Percentiles rank a stretch among this genome's conserved stretches.
These are phyloP conservation scores for Choricystis sp. DNA, from an alignment of 139 green algal species.

Conservation along the genomic window DNA sequence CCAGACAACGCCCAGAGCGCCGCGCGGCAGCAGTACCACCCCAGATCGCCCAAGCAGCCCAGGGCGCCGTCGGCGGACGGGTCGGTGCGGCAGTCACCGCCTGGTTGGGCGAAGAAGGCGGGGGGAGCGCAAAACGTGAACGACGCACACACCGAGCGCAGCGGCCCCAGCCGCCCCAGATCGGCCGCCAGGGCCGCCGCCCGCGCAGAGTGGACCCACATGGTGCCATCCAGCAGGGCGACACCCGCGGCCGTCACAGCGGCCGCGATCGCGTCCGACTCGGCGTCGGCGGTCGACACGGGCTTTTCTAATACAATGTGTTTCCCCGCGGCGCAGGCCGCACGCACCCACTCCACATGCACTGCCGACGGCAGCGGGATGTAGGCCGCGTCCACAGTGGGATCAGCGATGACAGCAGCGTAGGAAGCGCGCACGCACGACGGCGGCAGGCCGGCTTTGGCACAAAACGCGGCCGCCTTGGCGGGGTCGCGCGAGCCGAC, in stretches of 20 bases:
- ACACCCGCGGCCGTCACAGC: slow-evolving; percentile 7
- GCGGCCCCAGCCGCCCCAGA: slow-evolving; percentile 3
- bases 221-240: slow-evolving; percentile 27
- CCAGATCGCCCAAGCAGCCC: slow-evolving; percentile 1
- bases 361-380: background rate
- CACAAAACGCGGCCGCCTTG: too few species aligned
- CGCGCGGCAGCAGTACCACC: slow-evolving; percentile 19
- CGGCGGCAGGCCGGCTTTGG: too few species aligned
- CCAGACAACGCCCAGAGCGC: slow-evolving; percentile 19
- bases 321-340: slow-evolving; percentile 22
- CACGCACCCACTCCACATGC: slow-evolving; percentile 31
- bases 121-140: slow-evolving; percentile 9
- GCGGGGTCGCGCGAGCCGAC: too few species aligned
- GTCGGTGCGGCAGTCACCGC: slow-evolving; percentile 4
- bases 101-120: slow-evolving; percentile 8
- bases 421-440: too few species aligned
- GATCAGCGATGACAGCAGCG: too few species aligned
- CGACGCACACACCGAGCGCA: slow-evolving; percentile 10
- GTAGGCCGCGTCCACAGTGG: too few species aligned
- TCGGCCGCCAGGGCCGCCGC: background rate
- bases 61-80: slow-evolving; percentile 2
- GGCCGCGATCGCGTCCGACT: slow-evolving; percentile 11
- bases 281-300: slow-evolving; percentile 9
- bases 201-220: slow-evolving; percentile 11
- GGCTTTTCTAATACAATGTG: slow-evolving; percentile 41